Conservation (phyloP, 768 basidiomycete species). For the Kwoniella shandongensis region DNA sequence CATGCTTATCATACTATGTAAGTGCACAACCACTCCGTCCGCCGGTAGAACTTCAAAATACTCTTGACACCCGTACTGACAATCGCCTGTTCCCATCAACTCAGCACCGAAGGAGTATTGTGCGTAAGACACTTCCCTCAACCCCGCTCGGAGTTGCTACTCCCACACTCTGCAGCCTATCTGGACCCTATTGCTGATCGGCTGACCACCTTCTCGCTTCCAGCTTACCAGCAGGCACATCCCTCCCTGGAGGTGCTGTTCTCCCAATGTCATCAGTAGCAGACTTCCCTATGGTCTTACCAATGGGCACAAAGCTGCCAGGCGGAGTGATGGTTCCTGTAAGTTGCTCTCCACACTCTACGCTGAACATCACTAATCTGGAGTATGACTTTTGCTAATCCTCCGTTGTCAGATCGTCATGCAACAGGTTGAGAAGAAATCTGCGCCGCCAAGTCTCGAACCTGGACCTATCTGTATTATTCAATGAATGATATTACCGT, state of each 20-base stretch:
- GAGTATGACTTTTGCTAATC: background rate
- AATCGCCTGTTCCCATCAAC: background rate
- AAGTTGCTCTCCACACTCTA: slow-evolving; percentile 11
- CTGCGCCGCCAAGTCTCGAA: background rate
- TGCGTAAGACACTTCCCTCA: slow-evolving; percentile 12
- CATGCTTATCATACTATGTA: slow-evolving; percentile 51
- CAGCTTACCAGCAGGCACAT: slow-evolving; percentile 43
- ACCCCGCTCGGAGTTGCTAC: too few relatives aligned
- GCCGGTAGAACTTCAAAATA: too few relatives aligned
- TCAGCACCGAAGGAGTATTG: slow-evolving; percentile 49
- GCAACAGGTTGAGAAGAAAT: slow-evolving; percentile 14
- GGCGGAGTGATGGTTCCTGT: slow-evolving; percentile 50
- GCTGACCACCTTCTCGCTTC: background rate
- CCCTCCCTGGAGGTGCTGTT: slow-evolving; percentile 46
- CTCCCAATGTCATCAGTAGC: slow-evolving; percentile 46
- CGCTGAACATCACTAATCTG: background rate
- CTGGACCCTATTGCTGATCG: too few relatives aligned
- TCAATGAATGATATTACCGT: slow-evolving; percentile 4
- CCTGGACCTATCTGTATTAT: slow-evolving; percentile 18
- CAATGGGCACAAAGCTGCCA: slow-evolving; percentile 44
- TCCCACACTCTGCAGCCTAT: too few relatives aligned
- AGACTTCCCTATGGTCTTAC: slow-evolving; percentile 48
- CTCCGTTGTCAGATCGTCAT: slow-evolving; percentile 14
- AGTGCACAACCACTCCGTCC: slow-evolving; percentile 19
- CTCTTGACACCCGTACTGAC: too few relatives aligned